A percentile compares a stretch with the other conserved stretches of the same genome.
Evolutionary conservation across 805 yeast species (phyloP).

Genomic region (Barnettozyma sucrosica): DNA sequence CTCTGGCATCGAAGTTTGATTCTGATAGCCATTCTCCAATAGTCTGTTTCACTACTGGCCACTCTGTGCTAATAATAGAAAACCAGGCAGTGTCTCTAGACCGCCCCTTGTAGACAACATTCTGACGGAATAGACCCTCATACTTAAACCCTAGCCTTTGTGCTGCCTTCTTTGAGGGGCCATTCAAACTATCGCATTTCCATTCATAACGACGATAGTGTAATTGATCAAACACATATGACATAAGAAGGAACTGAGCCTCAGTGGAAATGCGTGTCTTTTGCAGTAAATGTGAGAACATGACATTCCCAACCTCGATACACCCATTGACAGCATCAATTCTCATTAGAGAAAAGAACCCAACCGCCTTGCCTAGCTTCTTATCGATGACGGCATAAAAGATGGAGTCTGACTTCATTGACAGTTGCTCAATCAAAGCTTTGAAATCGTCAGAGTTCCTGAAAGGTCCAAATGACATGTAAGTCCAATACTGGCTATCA

Average conservation of each 20-base stretch:
- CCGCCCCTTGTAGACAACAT: constrained; percentile 2
- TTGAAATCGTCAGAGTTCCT: not conserved
- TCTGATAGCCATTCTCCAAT: not conserved
- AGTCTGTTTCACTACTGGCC: not conserved
- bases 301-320: constrained; percentile 5
- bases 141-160: constrained; percentile 4
- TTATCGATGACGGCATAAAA: constrained; percentile 3
- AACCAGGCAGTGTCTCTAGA: constrained; percentile 8
- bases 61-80: not conserved
- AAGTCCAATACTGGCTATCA: constrained; percentile 1
- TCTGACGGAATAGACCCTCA: constrained; percentile 2
- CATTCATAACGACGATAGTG: constrained; percentile 8
- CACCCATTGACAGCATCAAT: not conserved
- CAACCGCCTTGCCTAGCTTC: not conserved
- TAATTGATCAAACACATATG: constrained; percentile 2
- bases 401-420: not conserved
- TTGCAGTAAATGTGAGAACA: not conserved
- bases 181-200: constrained; percentile 6
- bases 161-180: constrained; percentile 5
- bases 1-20: constrained; percentile 2
- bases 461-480: constrained; percentile 3
- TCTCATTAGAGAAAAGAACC: constrained; percentile 2
- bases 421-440: not conserved
- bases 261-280: constrained; percentile 1
- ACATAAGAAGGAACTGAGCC: constrained; percentile 5